Percentiles rank a stretch among this genome's conserved stretches.
These are phyloP conservation scores for Sphagnum tenellum DNA, from an alignment of 225 moss, liverwort and hornwort genomes.

Conservation along the genomic window DNA sequence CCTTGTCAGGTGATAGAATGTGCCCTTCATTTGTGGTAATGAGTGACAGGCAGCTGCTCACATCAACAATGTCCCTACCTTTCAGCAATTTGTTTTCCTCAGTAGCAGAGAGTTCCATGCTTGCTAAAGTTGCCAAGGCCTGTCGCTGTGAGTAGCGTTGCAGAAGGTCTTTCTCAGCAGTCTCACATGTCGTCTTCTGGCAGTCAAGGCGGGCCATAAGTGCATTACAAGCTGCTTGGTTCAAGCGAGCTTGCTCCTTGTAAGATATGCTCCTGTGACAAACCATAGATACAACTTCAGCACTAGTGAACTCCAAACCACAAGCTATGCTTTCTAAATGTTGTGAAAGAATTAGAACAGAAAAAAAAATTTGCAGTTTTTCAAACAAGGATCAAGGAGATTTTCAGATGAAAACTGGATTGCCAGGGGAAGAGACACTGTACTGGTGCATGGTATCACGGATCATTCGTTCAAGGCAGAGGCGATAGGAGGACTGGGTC, in stretches of 20 bases:
- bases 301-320: too few species aligned
- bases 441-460: slow-evolving; percentile 56
- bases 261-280: slow-evolving; percentile 47
- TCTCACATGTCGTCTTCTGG: slow-evolving; percentile 58
- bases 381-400: too few species aligned
- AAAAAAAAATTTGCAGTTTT: too few species aligned
- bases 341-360: too few species aligned
- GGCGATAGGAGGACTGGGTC: slow-evolving; percentile 39
- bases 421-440: slow-evolving; percentile 2
- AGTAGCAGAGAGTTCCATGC: slow-evolving; percentile 17
- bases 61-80: slow-evolving; percentile 50
- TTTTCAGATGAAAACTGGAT: too few species aligned
- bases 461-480: slow-evolving; percentile 47
- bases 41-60: slow-evolving; percentile 51
- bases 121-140: slow-evolving; percentile 40
- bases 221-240: slow-evolving; percentile 69
- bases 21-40: slow-evolving; percentile 42
- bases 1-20: neutral
- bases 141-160: slow-evolving; percentile 52
- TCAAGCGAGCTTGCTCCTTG: slow-evolving; percentile 68
- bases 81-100: slow-evolving; percentile 18
- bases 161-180: slow-evolving; percentile 62
- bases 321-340: too few species aligned
- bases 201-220: slow-evolving; percentile 66
- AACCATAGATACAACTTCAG: too few species aligned